Evolutionary conservation across 805 yeast genomes (phyloP).

Genomic region (Candida maesae): DNA sequence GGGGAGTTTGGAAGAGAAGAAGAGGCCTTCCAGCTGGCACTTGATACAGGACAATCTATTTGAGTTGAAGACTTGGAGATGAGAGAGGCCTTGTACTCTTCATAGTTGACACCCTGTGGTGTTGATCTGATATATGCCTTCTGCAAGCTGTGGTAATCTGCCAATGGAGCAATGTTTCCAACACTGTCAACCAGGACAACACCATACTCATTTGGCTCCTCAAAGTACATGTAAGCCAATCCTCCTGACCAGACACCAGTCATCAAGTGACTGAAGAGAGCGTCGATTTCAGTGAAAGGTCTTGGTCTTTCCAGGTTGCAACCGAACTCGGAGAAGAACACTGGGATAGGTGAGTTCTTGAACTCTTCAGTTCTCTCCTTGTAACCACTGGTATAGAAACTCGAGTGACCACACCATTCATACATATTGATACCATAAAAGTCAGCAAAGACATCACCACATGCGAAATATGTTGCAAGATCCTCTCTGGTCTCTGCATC

Average conservation of each 20-base stretch:
- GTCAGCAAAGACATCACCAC: constrained; percentile 68
- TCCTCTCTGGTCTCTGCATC: constrained; percentile 75
- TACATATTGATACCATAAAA: constrained; percentile 85
- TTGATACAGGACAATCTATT: constrained; percentile 44
- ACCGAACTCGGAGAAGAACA: constrained; percentile 79
- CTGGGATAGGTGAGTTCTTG: constrained; percentile 61
- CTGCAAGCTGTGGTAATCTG: constrained; percentile 56
- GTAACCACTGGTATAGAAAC: constrained; percentile 64
- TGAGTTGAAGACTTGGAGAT: neutral
- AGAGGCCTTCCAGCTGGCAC: constrained; percentile 59
- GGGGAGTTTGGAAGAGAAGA: constrained; percentile 67
- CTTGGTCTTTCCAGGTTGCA: constrained; percentile 68
- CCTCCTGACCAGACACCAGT: constrained; percentile 84
- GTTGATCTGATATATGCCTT: constrained; percentile 45
- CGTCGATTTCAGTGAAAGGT: constrained; percentile 65
- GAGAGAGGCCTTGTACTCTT: constrained; percentile 27
- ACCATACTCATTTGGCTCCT: constrained; percentile 73
- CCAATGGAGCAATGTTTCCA: constrained; percentile 46
- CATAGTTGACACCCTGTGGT: constrained; percentile 40
- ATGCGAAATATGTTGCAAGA: constrained; percentile 80
- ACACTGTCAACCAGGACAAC: constrained; percentile 47
- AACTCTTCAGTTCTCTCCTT: constrained; percentile 59
- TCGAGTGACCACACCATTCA: constrained; percentile 79
- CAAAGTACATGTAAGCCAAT: constrained; percentile 77
- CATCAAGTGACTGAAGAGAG: constrained; percentile 64